Evolutionary conservation across 768 basidiomycete genomes (phyloP).

Genomic region (Lanmaoa pseudosensibilis): DNA sequence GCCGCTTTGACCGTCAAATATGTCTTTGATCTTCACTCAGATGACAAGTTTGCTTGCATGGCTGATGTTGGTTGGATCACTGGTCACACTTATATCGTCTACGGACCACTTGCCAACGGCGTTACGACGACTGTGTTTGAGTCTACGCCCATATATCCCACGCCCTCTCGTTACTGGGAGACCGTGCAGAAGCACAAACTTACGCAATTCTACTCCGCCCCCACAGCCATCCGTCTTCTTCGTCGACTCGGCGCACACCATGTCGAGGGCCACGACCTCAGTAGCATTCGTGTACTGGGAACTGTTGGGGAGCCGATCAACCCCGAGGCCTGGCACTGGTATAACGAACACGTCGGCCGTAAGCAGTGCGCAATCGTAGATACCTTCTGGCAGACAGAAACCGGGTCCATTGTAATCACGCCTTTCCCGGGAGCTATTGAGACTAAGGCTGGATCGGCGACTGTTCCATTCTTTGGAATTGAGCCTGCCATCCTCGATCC

Average conservation of each 20-base stretch:
- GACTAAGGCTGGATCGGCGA: slow-evolving; percentile 95
- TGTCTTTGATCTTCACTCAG: slow-evolving; percentile 96
- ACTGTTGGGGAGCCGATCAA: slow-evolving; percentile 98
- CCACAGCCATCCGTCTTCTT: slow-evolving; percentile 92
- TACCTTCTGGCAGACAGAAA: slow-evolving; percentile 98
- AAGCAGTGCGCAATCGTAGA: slow-evolving; percentile 91
- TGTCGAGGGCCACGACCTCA: slow-evolving; percentile 80
- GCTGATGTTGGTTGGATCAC: slow-evolving; percentile 99
- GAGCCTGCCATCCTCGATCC: slow-evolving; percentile 88
- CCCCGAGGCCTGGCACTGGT: slow-evolving; percentile 99
- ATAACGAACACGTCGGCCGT: slow-evolving; percentile 91
- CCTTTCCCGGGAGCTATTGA: slow-evolving; percentile 95
- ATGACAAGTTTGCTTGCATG: slow-evolving; percentile 96
- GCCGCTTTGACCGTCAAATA: slow-evolving; percentile 93
- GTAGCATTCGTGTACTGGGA: slow-evolving; percentile 81
- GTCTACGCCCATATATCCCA: slow-evolving; percentile 95
- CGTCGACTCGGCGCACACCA: slow-evolving; percentile 84
- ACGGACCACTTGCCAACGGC: slow-evolving; percentile 88
- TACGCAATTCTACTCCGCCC: slow-evolving; percentile 95
- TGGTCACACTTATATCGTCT: slow-evolving; percentile 95
- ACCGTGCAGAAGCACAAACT: slow-evolving; percentile 89
- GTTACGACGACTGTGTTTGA: slow-evolving; percentile 91
- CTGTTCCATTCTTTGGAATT: slow-evolving; percentile 97
- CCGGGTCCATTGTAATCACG: slow-evolving; percentile 91
- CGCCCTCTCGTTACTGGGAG: slow-evolving; percentile 96